Conservation (phyloP, 2,329 filamentous ascomycete genomes). For the Lachnellula hyalina region DNA sequence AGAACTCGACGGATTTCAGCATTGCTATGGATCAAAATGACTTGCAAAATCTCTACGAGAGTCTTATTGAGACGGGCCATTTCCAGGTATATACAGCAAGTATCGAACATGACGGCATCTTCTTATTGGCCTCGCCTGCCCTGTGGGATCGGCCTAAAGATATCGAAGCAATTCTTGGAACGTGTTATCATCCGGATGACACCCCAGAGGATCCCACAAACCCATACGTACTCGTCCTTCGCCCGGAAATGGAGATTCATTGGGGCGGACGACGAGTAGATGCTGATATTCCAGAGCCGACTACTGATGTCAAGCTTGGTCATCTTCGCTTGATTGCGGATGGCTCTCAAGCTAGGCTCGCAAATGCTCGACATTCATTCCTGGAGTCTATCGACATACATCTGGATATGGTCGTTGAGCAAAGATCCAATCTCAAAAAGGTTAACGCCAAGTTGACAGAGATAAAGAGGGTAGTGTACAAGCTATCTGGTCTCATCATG, state of each 20-base stretch:
- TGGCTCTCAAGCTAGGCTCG: constrained; percentile 72
- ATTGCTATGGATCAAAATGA: constrained; percentile 66
- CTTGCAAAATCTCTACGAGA: constrained; percentile 72
- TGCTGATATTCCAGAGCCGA: constrained; percentile 68
- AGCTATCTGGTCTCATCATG: constrained; percentile 97
- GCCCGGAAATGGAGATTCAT: constrained; percentile 69
- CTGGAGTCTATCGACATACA: constrained; percentile 74
- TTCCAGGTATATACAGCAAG: constrained; percentile 74
- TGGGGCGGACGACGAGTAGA: constrained; percentile 79
- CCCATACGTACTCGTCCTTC: constrained; percentile 79
- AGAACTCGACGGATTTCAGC: constrained; percentile 94
- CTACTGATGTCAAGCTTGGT: constrained; percentile 79
- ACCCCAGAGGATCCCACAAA: constrained; percentile 69
- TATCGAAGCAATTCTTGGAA: constrained; percentile 80
- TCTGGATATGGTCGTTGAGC: constrained; percentile 84
- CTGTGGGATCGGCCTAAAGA: constrained; percentile 71
- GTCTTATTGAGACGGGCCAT: constrained; percentile 75
- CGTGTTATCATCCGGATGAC: constrained; percentile 66
- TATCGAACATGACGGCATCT: constrained; percentile 68
- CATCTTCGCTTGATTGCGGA: constrained; percentile 85
- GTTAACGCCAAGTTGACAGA: constrained; percentile 89
- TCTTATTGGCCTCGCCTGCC: constrained; percentile 78
- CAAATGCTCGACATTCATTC: constrained; percentile 74
- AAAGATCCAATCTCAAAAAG: constrained; percentile 86
- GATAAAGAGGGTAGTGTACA: constrained; percentile 93